Conservation (phyloP, 192 early-diverging fungal genomes). For the Mortierella alpina region DNA sequence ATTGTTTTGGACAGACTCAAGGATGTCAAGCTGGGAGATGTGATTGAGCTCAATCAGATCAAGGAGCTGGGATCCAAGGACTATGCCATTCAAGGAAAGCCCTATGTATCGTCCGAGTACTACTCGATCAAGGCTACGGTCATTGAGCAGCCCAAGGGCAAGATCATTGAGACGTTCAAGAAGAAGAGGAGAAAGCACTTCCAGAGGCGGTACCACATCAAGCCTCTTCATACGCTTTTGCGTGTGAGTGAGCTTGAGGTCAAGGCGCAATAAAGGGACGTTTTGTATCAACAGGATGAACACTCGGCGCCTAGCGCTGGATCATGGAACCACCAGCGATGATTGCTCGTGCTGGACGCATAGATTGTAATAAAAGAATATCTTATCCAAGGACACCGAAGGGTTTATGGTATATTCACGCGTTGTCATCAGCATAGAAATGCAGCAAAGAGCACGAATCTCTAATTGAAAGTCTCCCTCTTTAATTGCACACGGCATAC, state of each 20-base stretch:
- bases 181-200: constrained; percentile 85
- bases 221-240: constrained; percentile 79
- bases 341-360: too few species aligned
- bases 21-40: constrained; percentile 88
- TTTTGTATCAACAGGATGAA: too few species aligned
- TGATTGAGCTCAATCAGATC: constrained; percentile 86
- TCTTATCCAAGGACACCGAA: too few species aligned
- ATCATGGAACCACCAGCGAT: too few species aligned
- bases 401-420: too few species aligned
- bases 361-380: too few species aligned
- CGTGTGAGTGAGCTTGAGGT: constrained; percentile 78
- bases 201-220: constrained; percentile 73
- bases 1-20: constrained; percentile 86
- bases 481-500: constrained; percentile 20
- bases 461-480: background rate
- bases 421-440: too few species aligned
- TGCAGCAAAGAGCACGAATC: too few species aligned
- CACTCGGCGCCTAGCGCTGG: too few species aligned
- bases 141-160: constrained; percentile 88
- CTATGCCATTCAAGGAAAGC: constrained; percentile 87
- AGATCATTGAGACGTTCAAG: constrained; percentile 77
- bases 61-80: constrained; percentile 87
- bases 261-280: constrained; percentile 47
- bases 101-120: constrained; percentile 79
- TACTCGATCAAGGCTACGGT: constrained; percentile 87